Evolutionary conservation across 164 flowering plant genomes (phyloP).

Genomic region (Amborella trichopoda): DNA sequence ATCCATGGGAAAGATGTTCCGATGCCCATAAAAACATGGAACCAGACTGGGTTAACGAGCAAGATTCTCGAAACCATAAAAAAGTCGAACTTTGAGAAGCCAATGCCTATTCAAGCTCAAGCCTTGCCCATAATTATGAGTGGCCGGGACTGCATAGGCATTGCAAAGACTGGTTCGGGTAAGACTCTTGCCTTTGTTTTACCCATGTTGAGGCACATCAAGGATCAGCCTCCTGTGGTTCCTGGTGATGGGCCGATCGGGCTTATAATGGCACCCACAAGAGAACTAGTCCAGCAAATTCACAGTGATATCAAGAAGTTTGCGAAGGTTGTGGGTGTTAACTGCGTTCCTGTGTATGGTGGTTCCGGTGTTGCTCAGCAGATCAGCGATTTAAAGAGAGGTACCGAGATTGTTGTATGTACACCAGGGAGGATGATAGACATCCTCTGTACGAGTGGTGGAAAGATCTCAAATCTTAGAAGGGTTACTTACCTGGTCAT

Average conservation of each 20-base stretch:
- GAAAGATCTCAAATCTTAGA: conserved; percentile 83
- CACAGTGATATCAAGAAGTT: conserved; percentile 83
- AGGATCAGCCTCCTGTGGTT: conserved; percentile 84
- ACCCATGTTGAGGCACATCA: conserved; percentile 97
- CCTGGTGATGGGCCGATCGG: conserved; percentile 97
- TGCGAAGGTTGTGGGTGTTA: conserved; percentile 60
- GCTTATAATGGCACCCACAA: conserved; percentile 94
- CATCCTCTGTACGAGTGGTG: conserved; percentile 84
- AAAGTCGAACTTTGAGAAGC: conserved; percentile 81
- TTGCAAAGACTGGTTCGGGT: conserved; percentile 97
- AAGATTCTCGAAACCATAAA: conserved; percentile 72
- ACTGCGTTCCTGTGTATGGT: conserved; percentile 90
- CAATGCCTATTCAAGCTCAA: conserved; percentile 95
- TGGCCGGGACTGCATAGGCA: conserved; percentile 95
- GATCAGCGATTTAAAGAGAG: conserved; percentile 88
- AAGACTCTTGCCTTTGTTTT: conserved; percentile 93
- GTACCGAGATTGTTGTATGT: conserved; percentile 91
- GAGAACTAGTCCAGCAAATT: conserved; percentile 98
- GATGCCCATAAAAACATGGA: conserved; percentile 79
- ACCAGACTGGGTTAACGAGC: conserved; percentile 76
- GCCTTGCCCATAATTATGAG: conserved; percentile 91
- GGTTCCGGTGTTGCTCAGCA: conserved; percentile 99
- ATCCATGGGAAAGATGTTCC: conserved; percentile 95
- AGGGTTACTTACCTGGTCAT: conserved; percentile 84
- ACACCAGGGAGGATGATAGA: conserved; percentile 99